These are phyloP conservation scores for Saccharum officinarum DNA, from an alignment of 176 grass and related monocot species.

Conservation along the genomic window DNA sequence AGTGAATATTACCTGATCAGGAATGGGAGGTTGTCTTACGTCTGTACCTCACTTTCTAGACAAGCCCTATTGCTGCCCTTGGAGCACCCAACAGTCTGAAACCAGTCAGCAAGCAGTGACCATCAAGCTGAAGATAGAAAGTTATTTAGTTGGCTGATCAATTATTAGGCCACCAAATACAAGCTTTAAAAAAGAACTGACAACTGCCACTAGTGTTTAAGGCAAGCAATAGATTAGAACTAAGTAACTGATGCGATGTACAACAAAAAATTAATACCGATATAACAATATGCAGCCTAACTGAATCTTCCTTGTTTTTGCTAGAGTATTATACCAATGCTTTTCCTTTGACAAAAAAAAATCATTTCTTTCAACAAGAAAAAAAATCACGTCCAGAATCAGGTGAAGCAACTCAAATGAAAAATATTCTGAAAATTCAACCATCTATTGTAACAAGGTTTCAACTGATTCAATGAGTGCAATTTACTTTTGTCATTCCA, in stretches of 20 bases:
- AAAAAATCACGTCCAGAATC: background rate
- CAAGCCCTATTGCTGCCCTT: slow-evolving; percentile 22
- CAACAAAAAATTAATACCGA: slow-evolving; percentile 1
- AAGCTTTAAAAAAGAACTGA: slow-evolving; percentile 9
- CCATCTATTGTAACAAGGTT: slow-evolving; percentile 3
- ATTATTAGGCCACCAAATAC: slow-evolving; percentile 42
- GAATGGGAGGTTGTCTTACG: slow-evolving; percentile 13
- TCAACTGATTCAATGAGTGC: background rate
- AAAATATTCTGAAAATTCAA: background rate
- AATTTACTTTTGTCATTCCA: background rate
- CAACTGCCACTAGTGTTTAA: slow-evolving; percentile 13
- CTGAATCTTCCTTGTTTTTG: background rate
- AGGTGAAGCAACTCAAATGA: slow-evolving; percentile 21
- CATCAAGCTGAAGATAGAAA: slow-evolving; percentile 41
- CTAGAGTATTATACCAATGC: background rate
- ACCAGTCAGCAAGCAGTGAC: slow-evolving; percentile 22
- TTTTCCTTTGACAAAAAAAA: background rate
- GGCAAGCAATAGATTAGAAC: background rate
- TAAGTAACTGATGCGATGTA: background rate
- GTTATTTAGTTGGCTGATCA: slow-evolving; percentile 47
- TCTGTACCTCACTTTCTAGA: slow-evolving; percentile 27
- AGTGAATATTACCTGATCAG: slow-evolving; percentile 31
- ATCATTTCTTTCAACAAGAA: background rate
- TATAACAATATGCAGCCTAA: background rate
- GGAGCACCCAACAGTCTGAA: slow-evolving; percentile 24